Base-by-base conservation (phyloP, 441 rosid genomes). In the Erodium moschatum region DNA sequence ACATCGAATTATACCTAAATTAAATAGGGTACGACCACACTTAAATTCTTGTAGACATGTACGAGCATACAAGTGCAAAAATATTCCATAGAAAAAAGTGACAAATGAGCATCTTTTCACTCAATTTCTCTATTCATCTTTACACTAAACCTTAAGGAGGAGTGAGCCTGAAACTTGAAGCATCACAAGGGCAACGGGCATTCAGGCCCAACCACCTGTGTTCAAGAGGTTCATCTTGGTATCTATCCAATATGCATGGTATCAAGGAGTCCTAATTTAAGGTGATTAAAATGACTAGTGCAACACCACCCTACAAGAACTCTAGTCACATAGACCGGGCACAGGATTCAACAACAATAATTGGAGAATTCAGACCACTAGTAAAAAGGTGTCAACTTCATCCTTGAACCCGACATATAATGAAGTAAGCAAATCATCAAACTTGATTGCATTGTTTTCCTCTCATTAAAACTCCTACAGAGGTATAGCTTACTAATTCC, bases 211-310 rank as follows among this genome's bases (percentile, higher is more conserved):
- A 54, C 8, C 21, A 7, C 21, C 61, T 18, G 6, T 9, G 5
- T 6, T 54, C 21, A 54, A 54, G 61, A 54, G 6, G 21, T 15
- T 54, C 6, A 54, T 54, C 61, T 54, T 54, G 20, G 61, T 54
- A 16, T 6, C 16, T 21, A 54, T 54, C 16, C 21, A 54, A 54
- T 54, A 16, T 18, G 16, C 5, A 38, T 38, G 42, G 8, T 38
- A 12, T n/a, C 58, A 50, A 5, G 58, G 58, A 50, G 58, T 50
- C 58, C 58, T 50, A 50, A 50, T 50, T 50, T 50, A 50, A 50
- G 58, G 16, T 50, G 58, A 13, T 50, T 50, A 50, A 50, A 50
- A 50, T n/a, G 58, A n/a, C 6, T 50, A 50, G 58, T 38, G 16
- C 12, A n/a, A 50, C 16, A 50, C 15, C 58, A 50, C 18, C n/a